Evolutionary conservation across 139 green algal genomes (phyloP).

Genomic region (Tetradesmus obliquus): DNA sequence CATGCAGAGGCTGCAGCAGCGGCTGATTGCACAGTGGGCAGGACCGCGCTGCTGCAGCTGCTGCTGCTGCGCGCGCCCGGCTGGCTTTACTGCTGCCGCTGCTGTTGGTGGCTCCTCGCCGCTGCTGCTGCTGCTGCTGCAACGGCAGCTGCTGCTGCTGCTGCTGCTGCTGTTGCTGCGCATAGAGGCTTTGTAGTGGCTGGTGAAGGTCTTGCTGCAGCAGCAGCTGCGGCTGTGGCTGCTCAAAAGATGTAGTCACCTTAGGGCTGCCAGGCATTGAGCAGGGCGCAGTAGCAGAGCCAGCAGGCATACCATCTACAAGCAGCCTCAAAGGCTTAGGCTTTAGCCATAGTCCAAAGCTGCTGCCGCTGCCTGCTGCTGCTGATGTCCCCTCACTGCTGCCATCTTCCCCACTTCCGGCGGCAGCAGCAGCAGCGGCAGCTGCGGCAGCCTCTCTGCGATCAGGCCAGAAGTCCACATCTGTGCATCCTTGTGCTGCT

Average conservation of each 20-base stretch:
- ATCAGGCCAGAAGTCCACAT: not conserved
- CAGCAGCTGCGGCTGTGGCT: constrained; percentile 23
- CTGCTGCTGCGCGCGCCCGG: not conserved
- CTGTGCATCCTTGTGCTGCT: not conserved
- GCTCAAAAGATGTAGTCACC: not conserved
- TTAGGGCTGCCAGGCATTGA: constrained; percentile 23
- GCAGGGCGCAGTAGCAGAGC: constrained; percentile 18
- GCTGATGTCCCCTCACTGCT: not conserved
- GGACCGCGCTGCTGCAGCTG: not conserved
- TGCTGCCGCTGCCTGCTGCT: not conserved
- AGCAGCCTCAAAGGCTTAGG: not conserved
- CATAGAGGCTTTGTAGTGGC: not conserved
- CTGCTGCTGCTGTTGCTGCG: constrained; percentile 6
- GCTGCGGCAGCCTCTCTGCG: not conserved
- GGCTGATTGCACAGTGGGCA: constrained; percentile 41
- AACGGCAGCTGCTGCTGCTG: not conserved
- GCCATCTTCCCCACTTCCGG: not conserved
- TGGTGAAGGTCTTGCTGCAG: constrained; percentile 10
- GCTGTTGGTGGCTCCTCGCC: not conserved
- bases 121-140: constrained; percentile 22
- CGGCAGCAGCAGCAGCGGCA: not conserved
- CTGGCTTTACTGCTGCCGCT: not conserved
- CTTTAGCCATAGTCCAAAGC: not conserved
- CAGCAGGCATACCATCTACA: not conserved
- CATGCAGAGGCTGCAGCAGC: constrained; percentile 20